A percentile compares a stretch with the other conserved stretches of the same genome.
Conservation (phyloP, 2,329 filamentous ascomycete species). For the Aspergillus fumigatus region DNA sequence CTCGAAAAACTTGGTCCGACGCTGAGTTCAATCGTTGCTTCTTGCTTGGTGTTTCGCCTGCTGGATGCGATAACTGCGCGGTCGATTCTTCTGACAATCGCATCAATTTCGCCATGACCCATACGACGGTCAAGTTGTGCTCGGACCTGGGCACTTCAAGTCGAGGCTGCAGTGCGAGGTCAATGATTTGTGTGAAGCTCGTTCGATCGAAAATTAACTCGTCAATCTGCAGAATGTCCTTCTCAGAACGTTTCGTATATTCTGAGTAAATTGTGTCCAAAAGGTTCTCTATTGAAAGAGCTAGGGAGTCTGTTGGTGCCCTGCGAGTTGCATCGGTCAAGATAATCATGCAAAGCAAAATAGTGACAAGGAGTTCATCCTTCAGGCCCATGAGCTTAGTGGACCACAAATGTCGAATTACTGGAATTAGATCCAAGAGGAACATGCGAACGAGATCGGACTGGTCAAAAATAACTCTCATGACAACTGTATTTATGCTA, state of each 20-base stretch:
- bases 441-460: constrained; percentile 57
- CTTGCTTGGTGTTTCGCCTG: constrained; percentile 25
- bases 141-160: constrained; percentile 33
- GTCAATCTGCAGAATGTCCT: constrained; percentile 70
- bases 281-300: constrained; percentile 57
- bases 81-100: constrained; percentile 34
- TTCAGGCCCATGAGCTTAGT: constrained; percentile 63
- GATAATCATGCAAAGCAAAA: constrained; percentile 63
- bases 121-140: constrained; percentile 38
- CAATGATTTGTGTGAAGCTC: constrained; percentile 31
- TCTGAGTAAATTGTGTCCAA: constrained; percentile 69
- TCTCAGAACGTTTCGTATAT: constrained; percentile 67
- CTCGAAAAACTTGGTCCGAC: constrained; percentile 33
- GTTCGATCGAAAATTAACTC: constrained; percentile 59
- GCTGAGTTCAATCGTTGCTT: constrained; percentile 34
- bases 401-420: constrained; percentile 74
- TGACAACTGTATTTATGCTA: constrained; percentile 67
- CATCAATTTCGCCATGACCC: constrained; percentile 35
- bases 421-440: constrained; percentile 60
- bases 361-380: constrained; percentile 71
- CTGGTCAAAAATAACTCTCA: constrained; percentile 64
- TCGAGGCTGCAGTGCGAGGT: constrained; percentile 32
- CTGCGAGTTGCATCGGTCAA: constrained; percentile 42
- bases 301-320: constrained; percentile 36
- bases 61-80: constrained; percentile 4